Percentiles rank a stretch among this genome's conserved stretches.
phyloP scores from a whole-genome alignment of 352 stramenopile species.

The Pythium monospermum region DNA sequence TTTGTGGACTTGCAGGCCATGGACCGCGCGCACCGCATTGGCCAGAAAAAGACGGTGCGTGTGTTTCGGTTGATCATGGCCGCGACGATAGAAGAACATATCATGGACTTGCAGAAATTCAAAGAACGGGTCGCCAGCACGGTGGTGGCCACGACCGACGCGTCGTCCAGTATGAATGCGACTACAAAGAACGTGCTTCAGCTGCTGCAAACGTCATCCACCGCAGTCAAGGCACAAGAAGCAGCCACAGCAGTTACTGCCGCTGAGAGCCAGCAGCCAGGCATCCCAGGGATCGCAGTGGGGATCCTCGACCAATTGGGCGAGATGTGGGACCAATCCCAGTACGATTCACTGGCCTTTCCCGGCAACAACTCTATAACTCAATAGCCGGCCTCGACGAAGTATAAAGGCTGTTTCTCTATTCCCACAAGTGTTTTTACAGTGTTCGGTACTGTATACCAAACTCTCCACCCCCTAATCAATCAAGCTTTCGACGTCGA shows the following conservation, averaged over 20 bases:
- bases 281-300: constrained; percentile 24
- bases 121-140: constrained; percentile 69
- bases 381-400: too few relatives aligned
- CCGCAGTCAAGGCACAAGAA: constrained; percentile 31
- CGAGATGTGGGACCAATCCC: constrained; percentile 75
- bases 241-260: constrained; percentile 8
- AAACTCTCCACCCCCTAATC: too few relatives aligned
- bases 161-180: constrained; percentile 49
- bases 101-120: constrained; percentile 75
- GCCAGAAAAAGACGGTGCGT: constrained; percentile 60
- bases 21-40: constrained; percentile 79
- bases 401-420: not conserved
- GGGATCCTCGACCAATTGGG: constrained; percentile 59
- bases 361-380: constrained; percentile 21
- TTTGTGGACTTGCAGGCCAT: constrained; percentile 94
- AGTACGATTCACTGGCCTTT: constrained; percentile 75
- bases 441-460: too few relatives aligned
- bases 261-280: not conserved
- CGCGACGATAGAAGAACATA: constrained; percentile 68
- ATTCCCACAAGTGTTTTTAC: too few relatives aligned
- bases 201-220: constrained; percentile 53
- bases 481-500: constrained; percentile 93
- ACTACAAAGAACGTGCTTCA: constrained; percentile 63
- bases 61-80: constrained; percentile 81
- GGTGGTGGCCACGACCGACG: constrained; percentile 49